Evolutionary conservation across 495 filamentous ascomycete species (phyloP).

Genomic region (Hypoxylon trugodes): DNA sequence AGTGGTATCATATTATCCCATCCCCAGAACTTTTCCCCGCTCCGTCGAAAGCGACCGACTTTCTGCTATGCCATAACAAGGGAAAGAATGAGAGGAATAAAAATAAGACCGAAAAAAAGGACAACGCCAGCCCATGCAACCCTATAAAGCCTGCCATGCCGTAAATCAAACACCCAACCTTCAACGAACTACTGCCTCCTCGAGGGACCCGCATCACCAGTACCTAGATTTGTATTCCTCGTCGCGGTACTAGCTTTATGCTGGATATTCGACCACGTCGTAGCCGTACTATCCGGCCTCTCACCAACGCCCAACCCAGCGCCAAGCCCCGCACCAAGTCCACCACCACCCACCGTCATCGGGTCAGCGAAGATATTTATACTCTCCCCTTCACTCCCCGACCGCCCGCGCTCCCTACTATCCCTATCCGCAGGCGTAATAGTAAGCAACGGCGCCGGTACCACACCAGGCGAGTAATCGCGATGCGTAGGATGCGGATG

Average conservation of each 20-base stretch:
- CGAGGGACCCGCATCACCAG: background rate
- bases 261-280: conserved; percentile 44
- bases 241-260: conserved; percentile 28
- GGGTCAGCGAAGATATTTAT: conserved; percentile 78
- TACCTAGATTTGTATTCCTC: background rate
- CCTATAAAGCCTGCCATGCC: too few species aligned
- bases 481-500: too few species aligned
- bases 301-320: conserved; percentile 16
- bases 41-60: too few species aligned
- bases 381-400: conserved; percentile 55
- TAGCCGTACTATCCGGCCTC: conserved; percentile 25
- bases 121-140: too few species aligned
- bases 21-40: too few species aligned
- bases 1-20: too few species aligned
- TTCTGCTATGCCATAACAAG: too few species aligned
- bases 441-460: background rate
- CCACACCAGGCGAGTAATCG: too few species aligned
- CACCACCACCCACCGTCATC: conserved; percentile 33
- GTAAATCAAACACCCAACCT: too few species aligned
- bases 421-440: conserved; percentile 1
- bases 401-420: background rate
- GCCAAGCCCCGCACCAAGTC: too few species aligned
- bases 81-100: too few species aligned
- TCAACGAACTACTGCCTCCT: background rate
- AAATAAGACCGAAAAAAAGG: too few species aligned